Conservation (phyloP, 208 protist genomes). For the Phytomonas sp. region DNA sequence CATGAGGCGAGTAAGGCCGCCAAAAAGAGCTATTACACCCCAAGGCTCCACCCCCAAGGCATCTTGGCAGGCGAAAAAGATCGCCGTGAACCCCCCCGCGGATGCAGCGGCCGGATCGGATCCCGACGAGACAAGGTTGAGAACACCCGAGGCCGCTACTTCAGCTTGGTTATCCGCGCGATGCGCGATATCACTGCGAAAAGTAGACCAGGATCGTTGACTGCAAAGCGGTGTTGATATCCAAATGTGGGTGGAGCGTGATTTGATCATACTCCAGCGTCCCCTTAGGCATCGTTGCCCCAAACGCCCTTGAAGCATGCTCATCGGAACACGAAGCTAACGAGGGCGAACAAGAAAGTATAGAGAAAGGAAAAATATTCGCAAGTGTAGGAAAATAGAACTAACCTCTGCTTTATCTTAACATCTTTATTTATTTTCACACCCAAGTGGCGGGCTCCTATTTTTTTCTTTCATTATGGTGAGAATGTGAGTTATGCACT, state of each 20-base stretch:
- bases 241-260: too few relatives aligned
- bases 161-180: too few relatives aligned
- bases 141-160: too few relatives aligned
- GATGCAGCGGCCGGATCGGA: not conserved
- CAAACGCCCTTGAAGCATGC: too few relatives aligned
- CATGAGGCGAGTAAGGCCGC: conserved; percentile 39
- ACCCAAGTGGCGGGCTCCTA: not conserved
- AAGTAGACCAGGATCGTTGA: too few relatives aligned
- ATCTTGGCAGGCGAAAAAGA: conserved; percentile 36
- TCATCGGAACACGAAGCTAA: not conserved
- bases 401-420: not conserved
- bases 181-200: too few relatives aligned
- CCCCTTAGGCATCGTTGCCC: too few relatives aligned
- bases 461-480: not conserved
- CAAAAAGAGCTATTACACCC: conserved; percentile 39
- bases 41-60: conserved; percentile 43
- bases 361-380: not conserved
- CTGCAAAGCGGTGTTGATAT: too few relatives aligned
- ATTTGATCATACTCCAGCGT: too few relatives aligned
- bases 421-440: not conserved
- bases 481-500: too few relatives aligned
- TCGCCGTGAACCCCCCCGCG: conserved; percentile 27
- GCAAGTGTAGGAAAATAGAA: conserved; percentile 3
- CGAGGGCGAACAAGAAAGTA: not conserved
- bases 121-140: too few relatives aligned